Base-by-base conservation (phyloP, 805 yeast species). In the Candida multigemmis region DNA sequence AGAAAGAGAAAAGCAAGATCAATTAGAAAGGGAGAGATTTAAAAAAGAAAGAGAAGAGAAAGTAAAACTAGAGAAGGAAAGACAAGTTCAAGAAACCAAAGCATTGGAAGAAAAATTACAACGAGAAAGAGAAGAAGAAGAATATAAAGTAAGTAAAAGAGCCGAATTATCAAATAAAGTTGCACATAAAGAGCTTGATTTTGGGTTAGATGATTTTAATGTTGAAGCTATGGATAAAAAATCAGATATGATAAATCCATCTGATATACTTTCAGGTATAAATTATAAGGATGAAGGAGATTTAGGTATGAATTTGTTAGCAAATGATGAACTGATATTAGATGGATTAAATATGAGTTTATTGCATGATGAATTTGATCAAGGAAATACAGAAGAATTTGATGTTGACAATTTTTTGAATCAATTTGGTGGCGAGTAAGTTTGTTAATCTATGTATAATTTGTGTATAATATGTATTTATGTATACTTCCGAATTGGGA, bases 371-470 rank as follows among this genome's bases (percentile, higher is more conserved):
- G 57, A 51, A 6, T 43, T 36, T 16, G 60, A 54, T 16, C 31
- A 33, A 16, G 33, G 36, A 6, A 37, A 28, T 16, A 62, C 56
- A 18, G 67, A 59, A 30, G 67, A 60, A 28, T 61, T 61, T 38
- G 67, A 61, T 33, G 68, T 61, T 19, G 68, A 61, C 27, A 57
- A 49, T 36, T 61, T 61, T 32, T 49, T 61, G 32, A 58, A 57
- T 35, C 67, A 61, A 35, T 60, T 60, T 38, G 66, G 66, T 6
- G 53, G 48, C n/a, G n/a, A n/a, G 11, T 26, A 14, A 11, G 7
- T 9, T 8, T 20, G 10, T 14, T 12, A 16, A 20, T 19, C 27
- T 11, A 10, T n/a, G 14, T 12, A 13, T 6, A 12, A 11, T 21
- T 6, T 8, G 23, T 12, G 6, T 12, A 7, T 6, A 21, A 5